phyloP scores from a whole-genome alignment of 495 filamentous ascomycete genomes.

The Aspergillus egyptiacus region DNA sequence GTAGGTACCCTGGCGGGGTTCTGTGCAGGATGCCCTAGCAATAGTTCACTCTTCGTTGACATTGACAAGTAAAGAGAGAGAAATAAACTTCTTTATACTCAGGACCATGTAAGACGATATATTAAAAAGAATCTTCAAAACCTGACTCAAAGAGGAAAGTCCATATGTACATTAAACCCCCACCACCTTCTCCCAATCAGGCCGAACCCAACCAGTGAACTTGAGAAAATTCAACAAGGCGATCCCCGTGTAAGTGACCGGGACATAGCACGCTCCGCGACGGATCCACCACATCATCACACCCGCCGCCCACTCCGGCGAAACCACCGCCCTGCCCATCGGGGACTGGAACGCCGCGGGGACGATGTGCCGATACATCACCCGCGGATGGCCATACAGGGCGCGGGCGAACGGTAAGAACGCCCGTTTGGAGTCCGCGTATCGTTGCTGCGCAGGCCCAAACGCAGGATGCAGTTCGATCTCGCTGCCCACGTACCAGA shows the following conservation, averaged over 20 bases:
- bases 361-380: conserved; percentile 17
- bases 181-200: not conserved
- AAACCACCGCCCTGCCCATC: conserved; percentile 5
- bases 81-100: no score
- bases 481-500: conserved; percentile 19
- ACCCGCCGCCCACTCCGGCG: conserved; percentile 12
- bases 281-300: conserved; percentile 18
- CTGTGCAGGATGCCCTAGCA: no score
- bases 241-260: conserved; percentile 12
- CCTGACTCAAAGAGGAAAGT: no score
- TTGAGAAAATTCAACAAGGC: conserved; percentile 13
- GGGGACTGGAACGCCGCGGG: conserved; percentile 6
- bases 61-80: no score
- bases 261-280: conserved; percentile 15
- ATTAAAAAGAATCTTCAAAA: no score
- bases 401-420: conserved; percentile 18
- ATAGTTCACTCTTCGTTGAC: no score
- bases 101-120: no score
- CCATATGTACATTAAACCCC: no score
- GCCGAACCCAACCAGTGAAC: conserved; percentile 3
- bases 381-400: conserved; percentile 7
- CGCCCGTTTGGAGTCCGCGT: conserved; percentile 5
- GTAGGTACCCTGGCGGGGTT: no score
- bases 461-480: conserved; percentile 8
- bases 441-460: conserved; percentile 4